Base-by-base conservation (phyloP, 148 eudicot species). In the Pouteria glomerata region DNA sequence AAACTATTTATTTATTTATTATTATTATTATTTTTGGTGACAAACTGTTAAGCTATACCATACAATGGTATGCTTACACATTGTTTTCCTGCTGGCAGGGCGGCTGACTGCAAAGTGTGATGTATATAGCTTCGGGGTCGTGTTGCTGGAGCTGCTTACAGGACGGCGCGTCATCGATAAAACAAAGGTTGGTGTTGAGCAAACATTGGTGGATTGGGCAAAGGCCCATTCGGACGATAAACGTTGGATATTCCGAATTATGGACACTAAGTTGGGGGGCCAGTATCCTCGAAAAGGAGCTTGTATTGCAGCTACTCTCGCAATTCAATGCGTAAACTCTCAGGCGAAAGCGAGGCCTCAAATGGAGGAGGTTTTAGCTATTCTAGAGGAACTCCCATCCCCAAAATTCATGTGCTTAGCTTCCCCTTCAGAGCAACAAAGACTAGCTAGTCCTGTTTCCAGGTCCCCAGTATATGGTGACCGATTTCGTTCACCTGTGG, bases 71-170 rank as follows among this genome's bases (percentile, higher is more conserved):
- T 31, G 13, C 60, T 26, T 8, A 27, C 33, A 29, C 39, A 8
- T 15, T 57, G 21, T 71, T 72, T 29, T 63, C 34, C 44, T 26
- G 1, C 68, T 71, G 60, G 47, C 76, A 85, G 88, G 88, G 61
- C 73, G 78, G 69, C 70, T 85, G 57, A 80, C 79, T 8, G 50
- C 78, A 24, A 82, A 73, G 56, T 82, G 86, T 61, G 88, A 85
- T 31, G 82, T 85, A 24, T 85, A 82, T 63, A 78, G 88, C 57
- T 85, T 82, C 24, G 88, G 88, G 30, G 78, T 82, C 1, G 86
- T 85, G 53, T 57, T 85, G 52, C 70, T 85, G 30, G 88, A 85
- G 70, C 73, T 85, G 0, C 74, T 85, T 19, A 80, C 86, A 18
- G 88, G 86, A 33, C 84, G 84, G 7, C 79, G 71, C 16, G 82